phyloP scores from a whole-genome alignment of 257 asterid species.

The Mitragyna speciosa region DNA sequence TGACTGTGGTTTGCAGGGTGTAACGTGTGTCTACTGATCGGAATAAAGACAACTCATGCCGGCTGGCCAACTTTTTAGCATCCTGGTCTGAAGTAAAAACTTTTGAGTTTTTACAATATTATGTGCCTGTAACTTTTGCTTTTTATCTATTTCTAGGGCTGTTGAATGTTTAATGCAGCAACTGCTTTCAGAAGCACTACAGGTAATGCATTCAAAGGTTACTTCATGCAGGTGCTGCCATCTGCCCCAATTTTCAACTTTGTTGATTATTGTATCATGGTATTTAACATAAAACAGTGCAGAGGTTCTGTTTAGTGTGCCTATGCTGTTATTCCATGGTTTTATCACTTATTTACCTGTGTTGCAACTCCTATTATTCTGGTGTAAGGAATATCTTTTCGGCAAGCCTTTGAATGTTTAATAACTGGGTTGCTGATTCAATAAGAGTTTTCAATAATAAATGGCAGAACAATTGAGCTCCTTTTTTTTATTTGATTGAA shows the following conservation, averaged over 20 bases:
- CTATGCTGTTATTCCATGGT: neutral
- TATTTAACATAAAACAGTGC: neutral
- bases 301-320: neutral
- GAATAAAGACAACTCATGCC: neutral
- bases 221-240: too few species aligned
- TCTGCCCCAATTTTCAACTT: too few species aligned
- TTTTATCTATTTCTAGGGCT: conserved; percentile 5
- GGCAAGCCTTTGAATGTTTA: neutral
- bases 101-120: neutral
- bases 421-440: neutral
- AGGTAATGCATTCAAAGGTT: neutral
- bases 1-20: neutral
- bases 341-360: neutral
- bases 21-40: neutral
- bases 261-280: neutral
- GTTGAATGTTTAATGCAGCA: neutral
- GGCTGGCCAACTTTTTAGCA: neutral
- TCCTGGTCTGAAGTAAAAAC: neutral
- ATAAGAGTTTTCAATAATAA: too few species aligned
- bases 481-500: neutral
- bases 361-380: neutral
- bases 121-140: neutral
- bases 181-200: neutral
- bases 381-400: neutral
- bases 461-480: too few species aligned